Evolutionary conservation across 257 asterid species (phyloP).

Genomic region (Forsythia suspensa): DNA sequence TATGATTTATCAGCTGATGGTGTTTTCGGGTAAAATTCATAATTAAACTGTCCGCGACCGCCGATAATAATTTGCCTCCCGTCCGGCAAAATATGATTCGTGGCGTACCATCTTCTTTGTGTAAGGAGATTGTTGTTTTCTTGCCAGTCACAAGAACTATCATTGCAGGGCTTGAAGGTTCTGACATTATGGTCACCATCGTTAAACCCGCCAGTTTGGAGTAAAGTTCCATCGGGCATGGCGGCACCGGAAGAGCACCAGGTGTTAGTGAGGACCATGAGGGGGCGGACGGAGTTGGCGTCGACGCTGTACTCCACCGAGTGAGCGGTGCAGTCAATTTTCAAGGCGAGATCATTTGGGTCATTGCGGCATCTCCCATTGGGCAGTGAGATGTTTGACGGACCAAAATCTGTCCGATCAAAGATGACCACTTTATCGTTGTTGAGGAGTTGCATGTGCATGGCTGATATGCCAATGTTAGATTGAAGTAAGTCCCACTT

Average conservation of each 20-base stretch:
- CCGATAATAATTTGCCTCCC: conserved; percentile 45
- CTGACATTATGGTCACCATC: conserved; percentile 53
- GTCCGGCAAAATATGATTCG: conserved; percentile 47
- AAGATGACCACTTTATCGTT: conserved; percentile 58
- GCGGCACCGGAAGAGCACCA: conserved; percentile 69
- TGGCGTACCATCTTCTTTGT: conserved; percentile 48
- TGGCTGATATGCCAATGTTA: conserved; percentile 54
- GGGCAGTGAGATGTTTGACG: conserved; percentile 58
- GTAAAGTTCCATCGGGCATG: conserved; percentile 40
- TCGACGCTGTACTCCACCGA: conserved; percentile 47
- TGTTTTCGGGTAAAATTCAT: conserved; percentile 47
- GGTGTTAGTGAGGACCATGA: conserved; percentile 50
- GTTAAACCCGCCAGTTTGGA: conserved; percentile 54
- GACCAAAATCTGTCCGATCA: conserved; percentile 64
- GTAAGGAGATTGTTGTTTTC: conserved; percentile 26
- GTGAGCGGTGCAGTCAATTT: conserved; percentile 57
- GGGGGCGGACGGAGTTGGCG: conserved; percentile 50
- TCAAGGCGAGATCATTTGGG: conserved; percentile 14
- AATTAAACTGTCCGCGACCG: conserved; percentile 43
- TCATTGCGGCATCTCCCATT: conserved; percentile 39
- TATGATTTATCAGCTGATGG: not conserved
- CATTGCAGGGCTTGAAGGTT: conserved; percentile 30
- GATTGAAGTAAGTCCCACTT: conserved; percentile 43
- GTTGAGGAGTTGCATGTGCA: conserved; percentile 78
- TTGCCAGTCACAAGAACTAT: conserved; percentile 46